phyloP scores from a whole-genome alignment of 2,329 filamentous ascomycete genomes.

The Stagonosporopsis cucurbitacearum region DNA sequence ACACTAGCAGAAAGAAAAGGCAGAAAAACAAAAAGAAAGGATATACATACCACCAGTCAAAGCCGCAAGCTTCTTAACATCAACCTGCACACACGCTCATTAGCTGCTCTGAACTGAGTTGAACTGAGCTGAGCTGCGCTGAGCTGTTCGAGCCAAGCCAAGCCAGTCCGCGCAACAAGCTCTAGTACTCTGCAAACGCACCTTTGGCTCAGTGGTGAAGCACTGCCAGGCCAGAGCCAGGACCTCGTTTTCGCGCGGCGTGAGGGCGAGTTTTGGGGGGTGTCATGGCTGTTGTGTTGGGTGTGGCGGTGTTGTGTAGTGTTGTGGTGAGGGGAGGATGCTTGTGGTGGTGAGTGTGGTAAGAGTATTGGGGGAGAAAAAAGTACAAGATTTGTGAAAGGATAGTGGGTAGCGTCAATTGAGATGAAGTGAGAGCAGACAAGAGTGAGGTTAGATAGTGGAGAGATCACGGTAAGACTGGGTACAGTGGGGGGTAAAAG shows the following conservation, averaged over 20 bases:
- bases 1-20: too few relatives aligned
- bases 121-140: not conserved
- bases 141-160: too few relatives aligned
- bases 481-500: too few relatives aligned
- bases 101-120: not conserved
- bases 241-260: conserved; percentile 38
- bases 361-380: not conserved
- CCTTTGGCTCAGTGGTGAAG: conserved; percentile 41
- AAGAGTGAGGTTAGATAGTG: too few relatives aligned
- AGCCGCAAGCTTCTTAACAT: conserved; percentile 23
- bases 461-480: too few relatives aligned
- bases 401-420: not conserved
- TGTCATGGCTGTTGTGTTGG: not conserved
- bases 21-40: too few relatives aligned
- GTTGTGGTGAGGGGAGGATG: not conserved
- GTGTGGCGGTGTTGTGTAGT: not conserved
- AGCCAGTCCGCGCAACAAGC: too few relatives aligned
- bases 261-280: conserved; percentile 21
- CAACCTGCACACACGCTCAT: conserved; percentile 10
- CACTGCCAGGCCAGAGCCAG: conserved; percentile 45
- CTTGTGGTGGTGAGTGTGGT: not conserved
- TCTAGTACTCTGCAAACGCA: conserved; percentile 4
- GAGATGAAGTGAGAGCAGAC: not conserved
- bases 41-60: conserved; percentile 17
- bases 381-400: not conserved